phyloP scores from a whole-genome alignment of 352 stramenopile genomes.

The Peronospora belbahrii region DNA sequence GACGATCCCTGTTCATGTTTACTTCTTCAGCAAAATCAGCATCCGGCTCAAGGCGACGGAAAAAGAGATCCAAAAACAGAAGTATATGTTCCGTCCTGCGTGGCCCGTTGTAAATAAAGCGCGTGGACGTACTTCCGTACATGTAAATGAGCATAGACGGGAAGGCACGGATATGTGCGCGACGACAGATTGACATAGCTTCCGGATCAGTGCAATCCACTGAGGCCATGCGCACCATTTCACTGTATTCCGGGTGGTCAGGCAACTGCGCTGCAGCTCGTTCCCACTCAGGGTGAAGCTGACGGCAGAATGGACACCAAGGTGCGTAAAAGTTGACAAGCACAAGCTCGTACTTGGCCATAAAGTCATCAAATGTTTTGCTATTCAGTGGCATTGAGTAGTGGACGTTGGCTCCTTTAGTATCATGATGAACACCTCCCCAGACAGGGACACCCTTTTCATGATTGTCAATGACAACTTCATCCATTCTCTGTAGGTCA shows the following conservation, averaged over 20 bases:
- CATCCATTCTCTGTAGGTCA: slow-evolving; percentile 41
- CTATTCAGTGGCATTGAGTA: slow-evolving; percentile 65
- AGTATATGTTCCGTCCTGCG: slow-evolving; percentile 64
- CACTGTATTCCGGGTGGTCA: slow-evolving; percentile 71
- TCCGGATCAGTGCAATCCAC: slow-evolving; percentile 73
- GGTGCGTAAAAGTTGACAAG: slow-evolving; percentile 82
- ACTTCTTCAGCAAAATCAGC: slow-evolving; percentile 79
- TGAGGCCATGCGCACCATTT: slow-evolving; percentile 70
- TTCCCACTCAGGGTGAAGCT: slow-evolving; percentile 75
- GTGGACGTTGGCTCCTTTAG: slow-evolving; percentile 42
- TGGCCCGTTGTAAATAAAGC: slow-evolving; percentile 78
- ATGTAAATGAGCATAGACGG: slow-evolving; percentile 87
- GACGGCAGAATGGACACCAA: slow-evolving; percentile 71
- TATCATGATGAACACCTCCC: slow-evolving; percentile 46
- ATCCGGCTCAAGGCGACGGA: slow-evolving; percentile 67
- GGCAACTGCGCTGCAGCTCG: slow-evolving; percentile 55
- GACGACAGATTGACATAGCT: slow-evolving; percentile 54
- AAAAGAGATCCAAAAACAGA: slow-evolving; percentile 81
- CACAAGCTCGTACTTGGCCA: slow-evolving; percentile 79
- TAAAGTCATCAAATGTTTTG: slow-evolving; percentile 68
- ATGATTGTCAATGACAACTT: slow-evolving; percentile 65
- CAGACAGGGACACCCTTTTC: slow-evolving; percentile 53
- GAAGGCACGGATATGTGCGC: slow-evolving; percentile 65
- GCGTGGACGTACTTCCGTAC: slow-evolving; percentile 67
- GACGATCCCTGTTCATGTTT: slow-evolving; percentile 41